Evolutionary conservation across 371 early-diverging fungal species (phyloP).

Genomic region (Aphelidium insulamus): DNA sequence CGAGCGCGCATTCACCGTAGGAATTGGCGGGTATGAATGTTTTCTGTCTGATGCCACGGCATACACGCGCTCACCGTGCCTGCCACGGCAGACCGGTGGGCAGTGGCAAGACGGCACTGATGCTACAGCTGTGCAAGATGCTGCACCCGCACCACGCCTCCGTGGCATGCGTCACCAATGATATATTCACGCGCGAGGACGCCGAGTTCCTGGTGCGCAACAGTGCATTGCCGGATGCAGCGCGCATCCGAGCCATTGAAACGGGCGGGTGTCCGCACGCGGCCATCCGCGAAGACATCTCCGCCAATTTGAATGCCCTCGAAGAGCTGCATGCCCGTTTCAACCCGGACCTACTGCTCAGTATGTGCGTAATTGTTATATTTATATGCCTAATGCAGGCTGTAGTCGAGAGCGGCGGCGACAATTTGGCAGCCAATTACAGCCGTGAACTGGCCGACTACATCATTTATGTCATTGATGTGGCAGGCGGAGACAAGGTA

Average conservation of each 20-base stretch:
- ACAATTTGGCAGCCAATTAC: constrained; percentile 82
- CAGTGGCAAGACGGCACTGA: constrained; percentile 82
- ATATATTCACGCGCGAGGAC: constrained; percentile 72
- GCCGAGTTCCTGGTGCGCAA: constrained; percentile 74
- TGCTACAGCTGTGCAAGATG: constrained; percentile 64
- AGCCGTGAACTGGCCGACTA: constrained; percentile 66
- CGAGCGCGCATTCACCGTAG: constrained; percentile 80
- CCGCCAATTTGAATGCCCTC: constrained; percentile 73
- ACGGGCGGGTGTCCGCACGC: constrained; percentile 91
- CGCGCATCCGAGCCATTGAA: constrained; percentile 73
- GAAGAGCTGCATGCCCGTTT: constrained; percentile 67
- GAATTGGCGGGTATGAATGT: constrained; percentile 61
- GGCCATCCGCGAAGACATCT: constrained; percentile 80
- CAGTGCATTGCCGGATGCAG: constrained; percentile 55
- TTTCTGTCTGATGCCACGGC: background rate
- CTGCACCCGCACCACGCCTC: constrained; percentile 52
- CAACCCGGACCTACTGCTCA: constrained; percentile 47
- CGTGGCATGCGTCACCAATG: constrained; percentile 67
- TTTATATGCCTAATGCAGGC: background rate
- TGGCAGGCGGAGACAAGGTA: constrained; percentile 83
- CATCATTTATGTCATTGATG: constrained; percentile 90
- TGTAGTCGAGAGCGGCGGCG: constrained; percentile 76
- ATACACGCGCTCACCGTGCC: background rate
- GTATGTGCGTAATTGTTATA: background rate
- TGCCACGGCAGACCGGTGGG: constrained; percentile 53